Percentiles rank a stretch among this genome's conserved stretches.
Conservation (phyloP, 2,329 filamentous ascomycete genomes). For the Lachnellula arida region DNA sequence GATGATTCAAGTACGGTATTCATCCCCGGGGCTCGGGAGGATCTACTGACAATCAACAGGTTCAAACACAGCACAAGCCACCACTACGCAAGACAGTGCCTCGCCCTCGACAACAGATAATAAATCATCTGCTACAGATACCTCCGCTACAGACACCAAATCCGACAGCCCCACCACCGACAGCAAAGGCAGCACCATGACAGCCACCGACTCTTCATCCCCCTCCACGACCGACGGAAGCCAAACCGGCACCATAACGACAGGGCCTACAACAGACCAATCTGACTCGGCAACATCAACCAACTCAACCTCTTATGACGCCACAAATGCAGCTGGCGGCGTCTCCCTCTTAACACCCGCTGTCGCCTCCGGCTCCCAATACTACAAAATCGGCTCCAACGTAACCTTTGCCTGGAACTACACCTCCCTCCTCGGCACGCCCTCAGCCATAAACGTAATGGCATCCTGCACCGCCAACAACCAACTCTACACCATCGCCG, state of each 20-base stretch:
- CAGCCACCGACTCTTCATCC: background rate
- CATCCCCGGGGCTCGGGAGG: background rate
- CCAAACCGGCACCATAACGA: slow-evolving; percentile 1
- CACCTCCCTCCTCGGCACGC: slow-evolving; percentile 53
- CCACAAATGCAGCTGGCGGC: slow-evolving; percentile 44
- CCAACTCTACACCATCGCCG: slow-evolving; percentile 55
- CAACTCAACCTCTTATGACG: slow-evolving; percentile 35
- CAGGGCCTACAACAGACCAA: background rate
- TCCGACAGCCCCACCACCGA: slow-evolving; percentile 5
- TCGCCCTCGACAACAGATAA: slow-evolving; percentile 1
- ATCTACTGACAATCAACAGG: slow-evolving; percentile 4
- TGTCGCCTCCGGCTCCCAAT: slow-evolving; percentile 40
- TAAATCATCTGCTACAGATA: slow-evolving; percentile 2
- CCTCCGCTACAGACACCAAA: background rate
- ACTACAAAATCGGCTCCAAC: slow-evolving; percentile 56
- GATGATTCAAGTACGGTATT: slow-evolving; percentile 31
- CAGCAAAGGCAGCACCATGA: slow-evolving; percentile 11
- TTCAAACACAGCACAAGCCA: slow-evolving; percentile 7
- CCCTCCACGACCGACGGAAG: background rate
- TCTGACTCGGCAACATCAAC: slow-evolving; percentile 5
- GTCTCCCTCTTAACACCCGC: slow-evolving; percentile 51
- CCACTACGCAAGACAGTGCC: slow-evolving; percentile 4
- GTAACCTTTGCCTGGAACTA: slow-evolving; percentile 63
- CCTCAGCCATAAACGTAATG: slow-evolving; percentile 56
- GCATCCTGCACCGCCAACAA: slow-evolving; percentile 49